Evolutionary conservation across 257 asterid genomes (phyloP).

Genomic region (Haberlea rhodopensis): DNA sequence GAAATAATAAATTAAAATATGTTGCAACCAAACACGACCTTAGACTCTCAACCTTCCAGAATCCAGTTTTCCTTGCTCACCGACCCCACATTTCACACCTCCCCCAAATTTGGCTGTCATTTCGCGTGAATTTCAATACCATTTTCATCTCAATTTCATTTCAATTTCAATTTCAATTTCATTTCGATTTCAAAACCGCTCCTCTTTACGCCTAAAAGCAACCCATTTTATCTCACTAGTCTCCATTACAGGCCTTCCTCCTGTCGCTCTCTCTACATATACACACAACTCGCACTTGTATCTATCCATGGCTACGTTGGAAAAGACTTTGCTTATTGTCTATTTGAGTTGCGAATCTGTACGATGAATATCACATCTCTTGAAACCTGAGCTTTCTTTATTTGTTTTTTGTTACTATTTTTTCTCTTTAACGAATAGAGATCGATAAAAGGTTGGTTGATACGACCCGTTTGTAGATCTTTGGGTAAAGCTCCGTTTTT

Average conservation of each 20-base stretch:
- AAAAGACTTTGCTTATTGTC: not conserved
- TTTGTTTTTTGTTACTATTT: not conserved
- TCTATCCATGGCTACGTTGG: constrained; percentile 19
- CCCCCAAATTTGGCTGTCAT: constrained; percentile 30
- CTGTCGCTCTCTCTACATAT: constrained; percentile 39
- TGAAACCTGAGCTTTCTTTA: constrained; percentile 17
- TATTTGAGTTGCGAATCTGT: constrained; percentile 1
- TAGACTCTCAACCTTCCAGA: no score
- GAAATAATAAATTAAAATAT: no score
- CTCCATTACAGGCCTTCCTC: constrained; percentile 29
- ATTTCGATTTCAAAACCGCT: constrained; percentile 35
- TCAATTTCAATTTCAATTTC: constrained; percentile 23
- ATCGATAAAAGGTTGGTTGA: constrained; percentile 21
- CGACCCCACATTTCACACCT: constrained; percentile 23
- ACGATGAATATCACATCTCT: constrained; percentile 15
- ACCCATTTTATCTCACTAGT: constrained; percentile 29
- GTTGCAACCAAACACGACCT: no score
- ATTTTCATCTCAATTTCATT: constrained; percentile 35
- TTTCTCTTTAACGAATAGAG: constrained; percentile 26
- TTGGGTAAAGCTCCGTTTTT: constrained; percentile 23
- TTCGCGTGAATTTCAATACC: constrained; percentile 50
- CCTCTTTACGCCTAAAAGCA: constrained; percentile 10
- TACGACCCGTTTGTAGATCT: constrained; percentile 38
- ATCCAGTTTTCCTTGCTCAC: no score
- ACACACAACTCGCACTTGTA: constrained; percentile 16